Conservation (phyloP, 345 rosid species). For the Clarkia xantiana region DNA sequence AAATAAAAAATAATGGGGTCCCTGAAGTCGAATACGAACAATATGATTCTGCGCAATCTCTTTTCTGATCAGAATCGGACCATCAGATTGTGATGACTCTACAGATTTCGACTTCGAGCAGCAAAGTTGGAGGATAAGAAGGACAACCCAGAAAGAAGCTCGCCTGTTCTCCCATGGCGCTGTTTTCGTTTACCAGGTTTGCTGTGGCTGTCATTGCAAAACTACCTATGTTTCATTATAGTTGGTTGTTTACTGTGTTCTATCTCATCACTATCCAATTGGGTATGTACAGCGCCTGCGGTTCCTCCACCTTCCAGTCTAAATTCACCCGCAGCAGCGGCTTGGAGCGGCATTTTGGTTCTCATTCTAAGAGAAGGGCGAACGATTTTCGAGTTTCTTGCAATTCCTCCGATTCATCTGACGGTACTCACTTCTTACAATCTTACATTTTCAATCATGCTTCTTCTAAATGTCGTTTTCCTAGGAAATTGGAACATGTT, state of each 20-base stretch:
- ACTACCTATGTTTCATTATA: background rate
- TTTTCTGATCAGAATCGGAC: too few relatives aligned
- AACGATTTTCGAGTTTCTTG: slow-evolving; percentile 23
- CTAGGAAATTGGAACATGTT: background rate
- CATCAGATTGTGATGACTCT: too few relatives aligned
- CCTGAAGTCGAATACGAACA: too few relatives aligned
- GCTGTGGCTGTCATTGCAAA: too few relatives aligned
- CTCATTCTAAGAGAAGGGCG: slow-evolving; percentile 15
- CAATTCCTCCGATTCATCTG: slow-evolving; percentile 23
- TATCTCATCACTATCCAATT: background rate
- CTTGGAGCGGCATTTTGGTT: slow-evolving; percentile 16
- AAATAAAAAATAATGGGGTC: too few relatives aligned
- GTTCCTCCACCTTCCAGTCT: slow-evolving; percentile 18
- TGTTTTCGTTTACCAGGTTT: too few relatives aligned
- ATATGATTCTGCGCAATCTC: too few relatives aligned
- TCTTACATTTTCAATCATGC: background rate
- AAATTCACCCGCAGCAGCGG: slow-evolving; percentile 22
- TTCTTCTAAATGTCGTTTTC: background rate
- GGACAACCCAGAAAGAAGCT: too few relatives aligned
- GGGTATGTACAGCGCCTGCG: slow-evolving; percentile 21
- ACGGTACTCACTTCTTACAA: slow-evolving; percentile 8
- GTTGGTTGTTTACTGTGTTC: background rate
- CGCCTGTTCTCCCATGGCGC: too few relatives aligned
- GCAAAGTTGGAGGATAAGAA: too few relatives aligned
- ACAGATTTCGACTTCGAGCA: too few relatives aligned